Percentiles rank a stretch among this genome's conserved stretches.
Conservation (phyloP, 2,329 filamentous ascomycete species). For the Claviceps africana region DNA sequence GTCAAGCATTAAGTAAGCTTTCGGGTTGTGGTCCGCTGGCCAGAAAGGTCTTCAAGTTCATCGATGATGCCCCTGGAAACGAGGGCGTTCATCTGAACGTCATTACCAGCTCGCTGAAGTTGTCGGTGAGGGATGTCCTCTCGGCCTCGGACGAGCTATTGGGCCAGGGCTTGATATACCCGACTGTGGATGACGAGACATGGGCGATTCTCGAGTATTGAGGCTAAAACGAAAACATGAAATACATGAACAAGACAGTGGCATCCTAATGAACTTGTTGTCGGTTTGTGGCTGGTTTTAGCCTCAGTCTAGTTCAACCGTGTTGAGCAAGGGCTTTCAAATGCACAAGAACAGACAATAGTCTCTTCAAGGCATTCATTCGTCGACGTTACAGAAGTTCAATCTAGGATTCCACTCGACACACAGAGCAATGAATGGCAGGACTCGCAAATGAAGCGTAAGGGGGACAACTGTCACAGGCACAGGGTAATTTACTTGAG, state of each 20-base stretch:
- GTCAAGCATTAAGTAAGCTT: constrained; percentile 25
- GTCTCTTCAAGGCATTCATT: too few species aligned
- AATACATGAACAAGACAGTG: not conserved
- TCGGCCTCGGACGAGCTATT: constrained; percentile 72
- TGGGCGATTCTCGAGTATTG: constrained; percentile 63
- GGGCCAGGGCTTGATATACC: constrained; percentile 62
- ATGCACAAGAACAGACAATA: not conserved
- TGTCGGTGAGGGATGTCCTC: constrained; percentile 57
- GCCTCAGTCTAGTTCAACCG: not conserved
- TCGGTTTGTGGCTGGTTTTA: not conserved
- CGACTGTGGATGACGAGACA: constrained; percentile 84
- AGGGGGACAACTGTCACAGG: too few species aligned
- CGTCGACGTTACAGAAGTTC: not conserved
- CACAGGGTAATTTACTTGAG: too few species aligned
- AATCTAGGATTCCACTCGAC: not conserved
- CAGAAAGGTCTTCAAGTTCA: constrained; percentile 55
- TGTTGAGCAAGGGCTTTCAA: not conserved
- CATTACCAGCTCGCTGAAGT: constrained; percentile 50
- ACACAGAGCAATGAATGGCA: too few species aligned
- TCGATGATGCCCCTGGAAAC: constrained; percentile 54
- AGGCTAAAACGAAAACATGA: not conserved
- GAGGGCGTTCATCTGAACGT: constrained; percentile 74
- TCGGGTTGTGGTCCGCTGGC: constrained; percentile 41
- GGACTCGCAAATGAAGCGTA: too few species aligned
- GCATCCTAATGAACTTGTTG: not conserved